phyloP scores from a whole-genome alignment of 257 asterid species.

The Solanum paucissectum region DNA sequence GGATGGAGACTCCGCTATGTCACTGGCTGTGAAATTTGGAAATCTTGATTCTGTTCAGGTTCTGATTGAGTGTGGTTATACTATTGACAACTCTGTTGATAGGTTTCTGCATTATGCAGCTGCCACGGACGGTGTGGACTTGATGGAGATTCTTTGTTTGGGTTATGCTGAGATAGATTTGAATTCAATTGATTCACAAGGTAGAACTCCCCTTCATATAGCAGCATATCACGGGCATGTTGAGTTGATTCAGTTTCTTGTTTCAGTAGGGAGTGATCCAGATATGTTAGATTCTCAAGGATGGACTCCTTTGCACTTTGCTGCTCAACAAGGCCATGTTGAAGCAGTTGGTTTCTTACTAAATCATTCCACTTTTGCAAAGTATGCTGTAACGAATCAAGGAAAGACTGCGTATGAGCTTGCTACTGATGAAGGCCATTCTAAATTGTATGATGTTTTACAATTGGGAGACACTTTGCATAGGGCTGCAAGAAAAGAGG shows the following conservation, averaged over 20 bases:
- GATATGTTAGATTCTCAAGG: slow-evolving; percentile 27
- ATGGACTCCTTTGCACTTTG: slow-evolving; percentile 54
- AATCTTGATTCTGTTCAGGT: slow-evolving; percentile 20
- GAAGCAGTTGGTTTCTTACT: slow-evolving; percentile 33
- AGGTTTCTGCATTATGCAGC: slow-evolving; percentile 45
- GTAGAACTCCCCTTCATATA: slow-evolving; percentile 46
- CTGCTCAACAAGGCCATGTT: slow-evolving; percentile 30
- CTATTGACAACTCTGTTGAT: slow-evolving; percentile 16
- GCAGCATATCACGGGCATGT: slow-evolving; percentile 37
- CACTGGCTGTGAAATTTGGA: slow-evolving; percentile 39
- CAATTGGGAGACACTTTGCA: slow-evolving; percentile 43
- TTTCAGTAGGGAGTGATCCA: slow-evolving; percentile 33
- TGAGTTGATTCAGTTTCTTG: slow-evolving; percentile 37
- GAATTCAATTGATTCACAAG: slow-evolving; percentile 23
- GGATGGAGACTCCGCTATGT: slow-evolving; percentile 20
- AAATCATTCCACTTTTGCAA: slow-evolving; percentile 24
- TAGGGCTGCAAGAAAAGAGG: slow-evolving; percentile 39
- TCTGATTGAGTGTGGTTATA: slow-evolving; percentile 41
- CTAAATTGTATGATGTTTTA: slow-evolving; percentile 25
- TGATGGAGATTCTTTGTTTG: slow-evolving; percentile 39
- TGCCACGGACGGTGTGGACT: slow-evolving; percentile 23
- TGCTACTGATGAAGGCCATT: slow-evolving; percentile 39
- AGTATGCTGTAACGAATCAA: slow-evolving; percentile 27
- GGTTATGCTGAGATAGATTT: slow-evolving; percentile 36
- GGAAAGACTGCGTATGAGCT: slow-evolving; percentile 49